Evolutionary conservation across 2,329 filamentous ascomycete genomes (phyloP).

Genomic region (Capronia epimyces): DNA sequence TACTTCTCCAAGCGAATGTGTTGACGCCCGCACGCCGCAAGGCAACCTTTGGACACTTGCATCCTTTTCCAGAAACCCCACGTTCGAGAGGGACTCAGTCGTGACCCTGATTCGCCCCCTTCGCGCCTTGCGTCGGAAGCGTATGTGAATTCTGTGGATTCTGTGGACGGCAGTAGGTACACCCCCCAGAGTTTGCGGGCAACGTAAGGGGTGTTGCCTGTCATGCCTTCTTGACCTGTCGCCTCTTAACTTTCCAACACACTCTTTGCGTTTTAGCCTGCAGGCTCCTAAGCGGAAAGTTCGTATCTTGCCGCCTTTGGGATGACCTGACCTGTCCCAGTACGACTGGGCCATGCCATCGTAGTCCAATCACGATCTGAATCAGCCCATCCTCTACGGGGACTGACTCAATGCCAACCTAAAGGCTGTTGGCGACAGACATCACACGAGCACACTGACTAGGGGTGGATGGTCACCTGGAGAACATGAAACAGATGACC

Average conservation of each 20-base stretch:
- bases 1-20: too few relatives aligned
- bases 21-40: not conserved
- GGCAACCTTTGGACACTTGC: not conserved
- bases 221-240: not conserved
- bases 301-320: constrained; percentile 4
- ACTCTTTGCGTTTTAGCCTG: too few relatives aligned
- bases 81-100: too few relatives aligned
- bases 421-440: not conserved
- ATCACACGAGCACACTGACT: not conserved
- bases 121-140: constrained; percentile 2
- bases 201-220: not conserved
- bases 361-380: not conserved
- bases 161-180: not conserved
- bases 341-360: not conserved
- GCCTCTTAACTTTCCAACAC: not conserved
- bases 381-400: not conserved
- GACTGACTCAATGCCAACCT: not conserved
- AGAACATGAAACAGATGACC: constrained; percentile 13
- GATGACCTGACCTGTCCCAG: not conserved
- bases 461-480: not conserved
- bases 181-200: not conserved
- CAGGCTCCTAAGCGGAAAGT: not conserved
- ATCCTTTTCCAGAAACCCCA: too few relatives aligned
- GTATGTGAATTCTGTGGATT: not conserved
- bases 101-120: constrained; percentile 10